Evolutionary conservation across 192 early-diverging fungal genomes (phyloP), one percentile per base, ranked within the genome.

Genomic region (Mortierella antarctica): DNA sequence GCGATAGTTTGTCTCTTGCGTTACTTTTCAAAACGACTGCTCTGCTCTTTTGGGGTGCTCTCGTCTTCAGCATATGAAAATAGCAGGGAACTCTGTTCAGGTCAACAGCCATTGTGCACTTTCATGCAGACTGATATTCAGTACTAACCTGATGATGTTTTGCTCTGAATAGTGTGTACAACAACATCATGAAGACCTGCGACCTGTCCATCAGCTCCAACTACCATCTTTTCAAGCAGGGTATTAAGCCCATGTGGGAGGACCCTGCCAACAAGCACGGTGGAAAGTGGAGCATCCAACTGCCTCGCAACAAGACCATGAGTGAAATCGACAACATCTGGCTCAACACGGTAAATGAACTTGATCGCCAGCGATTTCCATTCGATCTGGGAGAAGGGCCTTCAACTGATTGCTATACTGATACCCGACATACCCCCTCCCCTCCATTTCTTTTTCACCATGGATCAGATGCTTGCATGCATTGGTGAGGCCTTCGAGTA

Each of bases 231-330:
- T 99, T 99, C 89, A 95, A 96, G 85, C 85, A 93, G 57, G 96
- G 96, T 20, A 86, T 98, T 65, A 89, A 91, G 82, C 97, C 96
- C 10, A 91, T 92, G 90, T 97, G 97, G 96, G 97, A 99, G 85
- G 96, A 99, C 73, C 83, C 91, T 12, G 90, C 85, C 49, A 99
- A 99, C 89, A 88, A 84, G 51, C 85, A 95, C 44, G 96, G 97
- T 67, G 96, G 96, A 47, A 96, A 96, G 83, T 98, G 96, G 94
- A 90, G 91, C 59, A 86, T 94, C 62, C 85, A 89, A 65, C 83
- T 96, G 61, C 89, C 89, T 58, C 88, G 92, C 71, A 85, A 82
- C 61, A 92, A 91, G 70, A 87, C 89, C 20, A 91, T 87, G 65
- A 89, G 88, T 57, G 92, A 92, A 14, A 90, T 96, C 68, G 94